phyloP scores from a whole-genome alignment of 2,329 filamentous ascomycete species.

The Pseudocercospora fijiensis region DNA sequence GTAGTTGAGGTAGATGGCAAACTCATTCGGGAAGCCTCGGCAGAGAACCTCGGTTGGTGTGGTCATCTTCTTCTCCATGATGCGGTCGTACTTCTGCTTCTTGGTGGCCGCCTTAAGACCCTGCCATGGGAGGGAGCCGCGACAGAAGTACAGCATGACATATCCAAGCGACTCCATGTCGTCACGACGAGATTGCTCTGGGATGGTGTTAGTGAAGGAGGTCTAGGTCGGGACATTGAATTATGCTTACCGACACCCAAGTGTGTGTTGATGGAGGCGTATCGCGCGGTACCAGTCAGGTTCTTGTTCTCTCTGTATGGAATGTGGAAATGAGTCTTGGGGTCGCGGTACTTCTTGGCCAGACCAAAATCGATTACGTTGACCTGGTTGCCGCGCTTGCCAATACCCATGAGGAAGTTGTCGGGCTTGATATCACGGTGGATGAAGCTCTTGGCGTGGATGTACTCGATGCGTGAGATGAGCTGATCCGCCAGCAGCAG shows the following conservation, averaged over 20 bases:
- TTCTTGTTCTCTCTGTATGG: conserved; percentile 99
- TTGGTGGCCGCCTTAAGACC: conserved; percentile 69
- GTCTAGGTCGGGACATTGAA: no score
- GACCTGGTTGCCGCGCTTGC: conserved; percentile 98
- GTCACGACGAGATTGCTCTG: conserved; percentile 96
- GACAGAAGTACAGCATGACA: conserved; percentile 99
- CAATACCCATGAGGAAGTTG: conserved; percentile 99
- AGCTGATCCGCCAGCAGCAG: conserved; percentile 94
- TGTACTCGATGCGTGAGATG: conserved; percentile 99
- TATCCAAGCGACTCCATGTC: conserved; percentile 99
- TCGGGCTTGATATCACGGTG: conserved; percentile 99
- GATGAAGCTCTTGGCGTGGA: conserved; percentile 99
- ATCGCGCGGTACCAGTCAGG: conserved; percentile 95
- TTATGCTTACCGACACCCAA: conserved; percentile 75
- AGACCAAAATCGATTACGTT: conserved; percentile 99
- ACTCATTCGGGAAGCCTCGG: conserved; percentile 98
- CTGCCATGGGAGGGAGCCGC: conserved; percentile 97
- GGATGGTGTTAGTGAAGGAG: conserved; percentile 14
- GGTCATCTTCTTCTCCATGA: conserved; percentile 99
- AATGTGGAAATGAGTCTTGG: conserved; percentile 99
- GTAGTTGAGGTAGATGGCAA: conserved; percentile 99
- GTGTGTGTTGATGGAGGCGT: conserved; percentile 98
- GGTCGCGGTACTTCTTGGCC: conserved; percentile 99
- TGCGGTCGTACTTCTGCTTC: conserved; percentile 99
- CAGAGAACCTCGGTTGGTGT: conserved; percentile 97